phyloP scores from a whole-genome alignment of 495 filamentous ascomycete genomes.

The Neurospora terricola region DNA sequence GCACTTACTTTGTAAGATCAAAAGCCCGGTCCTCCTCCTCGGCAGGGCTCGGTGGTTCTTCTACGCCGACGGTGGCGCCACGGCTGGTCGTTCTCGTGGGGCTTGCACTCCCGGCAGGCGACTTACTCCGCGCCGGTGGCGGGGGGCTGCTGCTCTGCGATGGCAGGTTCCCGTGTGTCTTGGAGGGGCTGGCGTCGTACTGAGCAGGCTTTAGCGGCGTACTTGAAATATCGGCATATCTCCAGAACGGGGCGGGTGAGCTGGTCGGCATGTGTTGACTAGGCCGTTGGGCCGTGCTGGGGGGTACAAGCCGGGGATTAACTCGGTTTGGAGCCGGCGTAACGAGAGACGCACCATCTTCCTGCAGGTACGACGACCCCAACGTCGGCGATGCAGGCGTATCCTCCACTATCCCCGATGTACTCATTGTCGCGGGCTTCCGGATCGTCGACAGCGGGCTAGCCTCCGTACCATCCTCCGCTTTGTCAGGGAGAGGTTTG shows the following conservation, averaged over 20 bases:
- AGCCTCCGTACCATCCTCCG: constrained; percentile 23
- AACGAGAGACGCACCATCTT: constrained; percentile 50
- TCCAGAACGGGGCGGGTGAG: constrained; percentile 97
- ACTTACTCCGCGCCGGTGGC: constrained; percentile 35
- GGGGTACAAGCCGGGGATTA: constrained; percentile 74
- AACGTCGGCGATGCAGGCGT: constrained; percentile 58
- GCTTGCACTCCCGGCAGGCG: constrained; percentile 16
- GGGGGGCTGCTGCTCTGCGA: constrained; percentile 61
- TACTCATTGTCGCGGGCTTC: constrained; percentile 26
- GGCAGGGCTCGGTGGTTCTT: background rate
- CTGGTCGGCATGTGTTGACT: constrained; percentile 93
- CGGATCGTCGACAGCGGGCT: constrained; percentile 44
- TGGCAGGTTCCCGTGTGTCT: constrained; percentile 33
- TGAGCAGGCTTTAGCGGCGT: constrained; percentile 64
- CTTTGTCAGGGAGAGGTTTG: constrained; percentile 32
- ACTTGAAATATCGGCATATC: constrained; percentile 64
- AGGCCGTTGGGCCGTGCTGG: constrained; percentile 79
- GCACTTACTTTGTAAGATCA: constrained; percentile 28
- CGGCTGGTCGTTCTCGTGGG: constrained; percentile 17
- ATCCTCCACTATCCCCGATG: constrained; percentile 50
- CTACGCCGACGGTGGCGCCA: background rate
- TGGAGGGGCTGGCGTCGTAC: constrained; percentile 42
- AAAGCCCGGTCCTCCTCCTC: constrained; percentile 26
- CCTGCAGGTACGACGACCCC: constrained; percentile 49
- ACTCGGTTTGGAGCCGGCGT: constrained; percentile 80